Evolutionary conservation across 257 asterid species (phyloP), one percentile per base, ranked within the genome.

Genomic region (Gynochthodes officinalis): DNA sequence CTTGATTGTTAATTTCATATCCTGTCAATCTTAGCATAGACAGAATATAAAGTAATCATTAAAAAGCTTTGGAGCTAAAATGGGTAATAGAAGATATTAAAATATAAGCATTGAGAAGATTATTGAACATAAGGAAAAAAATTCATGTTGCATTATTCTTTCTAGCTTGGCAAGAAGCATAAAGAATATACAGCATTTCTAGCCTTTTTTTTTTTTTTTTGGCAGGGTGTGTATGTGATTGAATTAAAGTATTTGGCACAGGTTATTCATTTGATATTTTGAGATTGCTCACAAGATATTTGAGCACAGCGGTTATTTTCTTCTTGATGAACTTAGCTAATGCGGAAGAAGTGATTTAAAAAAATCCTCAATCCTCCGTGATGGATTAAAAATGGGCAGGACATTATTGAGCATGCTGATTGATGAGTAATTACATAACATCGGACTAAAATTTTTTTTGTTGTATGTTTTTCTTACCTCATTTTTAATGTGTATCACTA

Each of bases 401-500:
- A n/a, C n/a, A n/a, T n/a, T n/a, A n/a, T n/a, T n/a, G n/a, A n/a
- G n/a, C n/a, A n/a, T n/a, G n/a, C n/a, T n/a, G n/a, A n/a, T n/a
- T n/a, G n/a, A n/a, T n/a, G n/a, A n/a, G n/a, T n/a, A n/a, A n/a
- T n/a, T n/a, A n/a, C n/a, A n/a, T n/a, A n/a, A n/a, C n/a, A n/a
- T n/a, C n/a, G n/a, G n/a, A n/a, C n/a, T n/a, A n/a, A n/a, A n/a
- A n/a, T n/a, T n/a, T n/a, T n/a, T n/a, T n/a, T n/a, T n/a, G n/a
- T n/a, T n/a, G 3, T 10, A 10, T 27, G 10, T 33, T 25, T 25
- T 1, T 52, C 23, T 39, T 28, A 57, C 44, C 75, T 57, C 67
- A 58, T 71, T 42, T 71, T 57, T 39, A 63, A 57, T 42, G 75
- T 71, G 67, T 71, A 71, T 15, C 2, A 25, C n/a, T 37, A 30